Percentiles rank a stretch among this genome's conserved stretches.
These are phyloP conservation scores for Pseudocercospora crystallina DNA, from an alignment of 2,329 filamentous ascomycete species.

Conservation along the genomic window DNA sequence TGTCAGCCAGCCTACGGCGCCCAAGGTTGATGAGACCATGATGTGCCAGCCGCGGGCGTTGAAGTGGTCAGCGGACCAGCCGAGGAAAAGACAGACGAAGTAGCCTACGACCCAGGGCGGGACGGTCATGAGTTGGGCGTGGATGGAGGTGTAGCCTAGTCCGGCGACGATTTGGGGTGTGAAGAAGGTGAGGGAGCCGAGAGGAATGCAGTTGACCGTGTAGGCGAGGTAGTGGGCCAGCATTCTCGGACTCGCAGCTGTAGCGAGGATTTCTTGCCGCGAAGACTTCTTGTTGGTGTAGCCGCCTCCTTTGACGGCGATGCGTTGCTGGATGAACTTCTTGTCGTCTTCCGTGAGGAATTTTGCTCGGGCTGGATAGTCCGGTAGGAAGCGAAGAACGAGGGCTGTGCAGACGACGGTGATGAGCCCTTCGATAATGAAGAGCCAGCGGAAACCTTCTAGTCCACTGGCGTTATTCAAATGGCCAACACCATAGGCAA, in stretches of 20 bases:
- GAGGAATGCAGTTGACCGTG: slow-evolving; percentile 33
- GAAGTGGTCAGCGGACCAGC: slow-evolving; percentile 27
- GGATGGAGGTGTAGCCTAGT: slow-evolving; percentile 48
- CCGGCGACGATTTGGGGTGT: slow-evolving; percentile 53
- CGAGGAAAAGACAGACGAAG: slow-evolving; percentile 31
- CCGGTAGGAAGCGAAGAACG: slow-evolving; percentile 30
- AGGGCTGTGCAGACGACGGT: slow-evolving; percentile 28
- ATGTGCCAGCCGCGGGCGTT: slow-evolving; percentile 30
- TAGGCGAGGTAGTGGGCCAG: slow-evolving; percentile 39
- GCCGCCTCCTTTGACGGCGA: slow-evolving; percentile 36
- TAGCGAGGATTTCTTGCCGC: slow-evolving; percentile 38
- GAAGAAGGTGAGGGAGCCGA: slow-evolving; percentile 49
- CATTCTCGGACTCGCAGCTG: slow-evolving; percentile 40
- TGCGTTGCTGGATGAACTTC: slow-evolving; percentile 28
- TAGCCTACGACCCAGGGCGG: slow-evolving; percentile 38
- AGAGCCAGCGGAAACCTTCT: slow-evolving; percentile 48
- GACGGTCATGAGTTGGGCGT: slow-evolving; percentile 44
- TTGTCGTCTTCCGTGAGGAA: slow-evolving; percentile 30
- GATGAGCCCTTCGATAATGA: slow-evolving; percentile 30
- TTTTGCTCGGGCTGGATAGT: slow-evolving; percentile 32
- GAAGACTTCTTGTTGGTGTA: slow-evolving; percentile 39
- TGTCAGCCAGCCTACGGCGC: slow-evolving; percentile 28
- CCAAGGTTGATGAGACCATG: slow-evolving; percentile 22
- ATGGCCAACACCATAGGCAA: slow-evolving; percentile 64
- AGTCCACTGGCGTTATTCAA: slow-evolving; percentile 40